A percentile compares a stretch with the other conserved stretches of the same genome.
These are phyloP conservation scores for Pseudonitzschia pungens DNA, from an alignment of 108 stramenopile genomes.

Conservation along the genomic window DNA sequence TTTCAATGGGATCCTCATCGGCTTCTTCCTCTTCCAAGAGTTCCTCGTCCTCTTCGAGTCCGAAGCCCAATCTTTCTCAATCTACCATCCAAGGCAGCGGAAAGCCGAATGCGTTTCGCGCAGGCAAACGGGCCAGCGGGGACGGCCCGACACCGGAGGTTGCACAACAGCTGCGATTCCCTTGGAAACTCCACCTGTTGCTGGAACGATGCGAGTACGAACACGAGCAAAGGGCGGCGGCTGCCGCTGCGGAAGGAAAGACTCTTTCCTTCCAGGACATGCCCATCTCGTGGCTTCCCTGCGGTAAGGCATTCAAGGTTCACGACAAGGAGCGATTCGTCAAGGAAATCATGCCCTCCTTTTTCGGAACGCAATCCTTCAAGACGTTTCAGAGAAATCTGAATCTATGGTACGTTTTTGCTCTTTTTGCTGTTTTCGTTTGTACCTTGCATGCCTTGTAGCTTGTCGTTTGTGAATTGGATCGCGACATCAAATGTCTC, in stretches of 20 bases:
- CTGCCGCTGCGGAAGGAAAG: neutral
- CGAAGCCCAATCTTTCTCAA: too few species aligned
- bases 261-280: slow-evolving; percentile 5
- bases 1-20: neutral
- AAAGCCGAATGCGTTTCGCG: too few species aligned
- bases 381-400: slow-evolving; percentile 63
- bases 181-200: slow-evolving; percentile 20
- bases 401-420: slow-evolving; percentile 40
- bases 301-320: slow-evolving; percentile 59
- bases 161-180: slow-evolving; percentile 15
- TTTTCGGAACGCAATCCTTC: slow-evolving; percentile 53
- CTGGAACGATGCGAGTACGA: slow-evolving; percentile 20
- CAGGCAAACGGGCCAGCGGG: neutral
- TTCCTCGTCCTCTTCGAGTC: neutral
- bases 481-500: too few species aligned
- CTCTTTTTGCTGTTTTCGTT: neutral
- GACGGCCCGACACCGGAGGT: slow-evolving; percentile 2
- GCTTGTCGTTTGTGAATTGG: too few species aligned
- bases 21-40: neutral
- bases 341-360: slow-evolving; percentile 45
- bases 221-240: neutral
- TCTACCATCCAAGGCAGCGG: too few species aligned
- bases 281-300: slow-evolving; percentile 51
- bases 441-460: too few species aligned
- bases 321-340: slow-evolving; percentile 63